Conservation (phyloP, 352 stramenopile genomes). For the Saprolegnia parasitica region DNA sequence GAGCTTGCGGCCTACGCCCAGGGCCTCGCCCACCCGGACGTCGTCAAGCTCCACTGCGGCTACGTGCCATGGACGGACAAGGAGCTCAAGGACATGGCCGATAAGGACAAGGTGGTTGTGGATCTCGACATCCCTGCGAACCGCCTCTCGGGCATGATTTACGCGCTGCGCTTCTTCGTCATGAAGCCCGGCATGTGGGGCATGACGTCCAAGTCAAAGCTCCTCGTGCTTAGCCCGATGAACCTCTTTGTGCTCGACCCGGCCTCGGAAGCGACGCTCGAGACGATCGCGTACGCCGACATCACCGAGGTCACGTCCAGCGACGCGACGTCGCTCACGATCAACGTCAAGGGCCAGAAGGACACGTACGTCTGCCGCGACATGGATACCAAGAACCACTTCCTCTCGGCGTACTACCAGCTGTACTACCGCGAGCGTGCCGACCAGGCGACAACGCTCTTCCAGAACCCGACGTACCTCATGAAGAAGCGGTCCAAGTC, state of each 20-base stretch:
- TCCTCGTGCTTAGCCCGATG: conserved; percentile 76
- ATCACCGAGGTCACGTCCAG: conserved; percentile 84
- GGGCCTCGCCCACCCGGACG: conserved; percentile 12
- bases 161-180: conserved; percentile 82
- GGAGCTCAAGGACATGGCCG: conserved; percentile 17
- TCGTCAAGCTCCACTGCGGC: conserved; percentile 22
- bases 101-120: conserved; percentile 33
- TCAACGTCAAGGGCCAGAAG: conserved; percentile 80
- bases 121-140: conserved; percentile 48
- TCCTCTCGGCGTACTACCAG: conserved; percentile 84
- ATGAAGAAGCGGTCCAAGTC: conserved; percentile 85
- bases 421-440: conserved; percentile 49
- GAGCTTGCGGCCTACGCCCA: conserved; percentile 8
- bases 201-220: conserved; percentile 30
- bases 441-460: conserved; percentile 20
- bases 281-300: conserved; percentile 82
- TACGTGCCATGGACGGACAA: conserved; percentile 23
- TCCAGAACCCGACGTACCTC: conserved; percentile 52
- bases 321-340: conserved; percentile 51
- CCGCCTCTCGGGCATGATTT: conserved; percentile 78
- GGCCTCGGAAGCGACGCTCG: conserved; percentile 81
- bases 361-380: conserved; percentile 84
- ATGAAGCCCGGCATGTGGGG: conserved; percentile 34
- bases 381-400: conserved; percentile 47
- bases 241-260: conserved; percentile 81